Percentiles rank a stretch among this genome's conserved stretches.
phyloP scores from a whole-genome alignment of 2,329 filamentous ascomycete species.

The Camillea tinctor region DNA sequence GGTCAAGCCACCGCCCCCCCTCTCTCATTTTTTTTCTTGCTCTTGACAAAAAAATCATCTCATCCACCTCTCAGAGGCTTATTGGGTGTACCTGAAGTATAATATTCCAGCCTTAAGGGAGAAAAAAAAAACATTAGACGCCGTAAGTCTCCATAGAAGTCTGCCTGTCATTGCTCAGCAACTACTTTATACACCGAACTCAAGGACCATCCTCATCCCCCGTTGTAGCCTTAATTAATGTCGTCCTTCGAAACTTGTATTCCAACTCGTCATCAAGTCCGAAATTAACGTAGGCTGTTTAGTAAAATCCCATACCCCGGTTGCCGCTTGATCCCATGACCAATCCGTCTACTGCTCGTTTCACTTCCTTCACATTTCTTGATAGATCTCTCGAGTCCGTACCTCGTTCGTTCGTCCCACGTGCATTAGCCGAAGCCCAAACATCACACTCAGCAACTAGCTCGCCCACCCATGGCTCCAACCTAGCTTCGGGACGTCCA shows the following conservation, averaged over 20 bases:
- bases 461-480: conserved; percentile 32
- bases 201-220: neutral
- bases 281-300: conserved; percentile 18
- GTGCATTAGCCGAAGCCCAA: conserved; percentile 37
- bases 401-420: conserved; percentile 42
- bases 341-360: conserved; percentile 44
- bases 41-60: neutral
- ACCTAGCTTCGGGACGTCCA: conserved; percentile 27
- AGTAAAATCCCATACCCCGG: conserved; percentile 44
- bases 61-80: neutral
- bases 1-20: neutral
- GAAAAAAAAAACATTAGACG: neutral
- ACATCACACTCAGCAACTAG: conserved; percentile 51
- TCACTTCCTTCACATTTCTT: conserved; percentile 41
- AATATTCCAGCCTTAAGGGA: neutral
- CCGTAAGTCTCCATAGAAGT: neutral
- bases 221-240: neutral
- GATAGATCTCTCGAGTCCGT: conserved; percentile 44
- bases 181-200: neutral
- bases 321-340: conserved; percentile 41
- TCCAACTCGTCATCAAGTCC: neutral
- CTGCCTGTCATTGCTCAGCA: neutral
- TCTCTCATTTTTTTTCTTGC: neutral
- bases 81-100: neutral
- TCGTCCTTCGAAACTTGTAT: neutral